phyloP scores from a whole-genome alignment of 768 basidiomycete genomes.

The Cubamyces sp. region DNA sequence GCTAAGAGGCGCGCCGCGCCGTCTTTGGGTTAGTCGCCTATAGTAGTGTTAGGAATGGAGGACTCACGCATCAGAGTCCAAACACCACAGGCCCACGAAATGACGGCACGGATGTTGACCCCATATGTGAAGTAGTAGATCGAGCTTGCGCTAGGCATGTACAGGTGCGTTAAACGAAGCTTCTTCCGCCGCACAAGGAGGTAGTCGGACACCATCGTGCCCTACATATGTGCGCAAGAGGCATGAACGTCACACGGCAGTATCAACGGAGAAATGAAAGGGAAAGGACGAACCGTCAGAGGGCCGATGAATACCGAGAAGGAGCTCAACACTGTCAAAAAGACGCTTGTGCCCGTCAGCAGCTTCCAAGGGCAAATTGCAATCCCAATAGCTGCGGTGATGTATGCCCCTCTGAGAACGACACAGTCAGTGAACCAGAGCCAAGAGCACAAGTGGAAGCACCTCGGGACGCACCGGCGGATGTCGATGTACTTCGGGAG shows the following conservation, averaged over 20 bases:
- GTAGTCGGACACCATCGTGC: conserved; percentile 44
- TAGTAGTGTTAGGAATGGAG: background rate
- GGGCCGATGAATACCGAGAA: conserved; percentile 53
- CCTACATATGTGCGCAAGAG: conserved; percentile 6
- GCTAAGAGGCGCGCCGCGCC: background rate
- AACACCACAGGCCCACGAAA: conserved; percentile 30
- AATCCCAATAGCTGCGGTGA: conserved; percentile 36
- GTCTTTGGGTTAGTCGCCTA: background rate
- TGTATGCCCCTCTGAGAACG: conserved; percentile 37
- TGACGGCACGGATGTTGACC: conserved; percentile 31
- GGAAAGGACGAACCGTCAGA: conserved; percentile 31
- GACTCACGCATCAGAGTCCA: conserved; percentile 26
- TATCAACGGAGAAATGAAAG: background rate
- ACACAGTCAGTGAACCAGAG: no score
- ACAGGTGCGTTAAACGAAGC: conserved; percentile 30
- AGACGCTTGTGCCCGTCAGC: conserved; percentile 40
- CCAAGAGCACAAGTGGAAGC: no score
- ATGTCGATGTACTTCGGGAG: conserved; percentile 49
- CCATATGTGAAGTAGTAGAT: conserved; percentile 32
- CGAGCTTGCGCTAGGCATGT: conserved; percentile 21
- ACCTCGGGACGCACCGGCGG: conserved; percentile 30
- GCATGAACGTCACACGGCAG: background rate
- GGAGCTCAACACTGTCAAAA: conserved; percentile 43
- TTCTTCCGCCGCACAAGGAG: conserved; percentile 29
- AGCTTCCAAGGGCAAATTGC: conserved; percentile 49